These are phyloP conservation scores for Verticillium nubilum DNA, from an alignment of 2,329 filamentous ascomycete genomes.

Conservation along the genomic window DNA sequence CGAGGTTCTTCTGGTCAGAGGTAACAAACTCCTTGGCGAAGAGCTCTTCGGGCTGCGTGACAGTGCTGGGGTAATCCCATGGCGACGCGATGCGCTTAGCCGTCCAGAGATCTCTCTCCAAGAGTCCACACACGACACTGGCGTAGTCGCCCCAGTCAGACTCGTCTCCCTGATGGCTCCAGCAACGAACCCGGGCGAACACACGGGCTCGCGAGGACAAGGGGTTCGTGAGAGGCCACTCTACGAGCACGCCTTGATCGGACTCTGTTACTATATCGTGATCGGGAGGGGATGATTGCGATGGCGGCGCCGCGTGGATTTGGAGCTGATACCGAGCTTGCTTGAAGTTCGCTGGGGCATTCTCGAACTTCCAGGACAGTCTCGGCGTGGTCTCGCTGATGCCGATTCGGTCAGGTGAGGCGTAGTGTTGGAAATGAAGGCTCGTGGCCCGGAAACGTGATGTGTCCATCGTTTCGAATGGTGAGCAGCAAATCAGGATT, in stretches of 20 bases:
- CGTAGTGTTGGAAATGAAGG: slow-evolving; percentile 32
- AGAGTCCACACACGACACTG: background rate
- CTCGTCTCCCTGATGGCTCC: background rate
- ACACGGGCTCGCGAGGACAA: background rate
- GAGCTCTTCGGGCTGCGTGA: background rate
- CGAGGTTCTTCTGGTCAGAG: background rate
- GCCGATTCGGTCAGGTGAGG: slow-evolving; percentile 25
- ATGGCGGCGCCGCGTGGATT: background rate
- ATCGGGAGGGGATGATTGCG: background rate
- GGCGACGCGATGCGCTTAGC: background rate
- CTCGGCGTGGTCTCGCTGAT: slow-evolving; percentile 36
- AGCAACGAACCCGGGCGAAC: background rate
- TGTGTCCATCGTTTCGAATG: no score
- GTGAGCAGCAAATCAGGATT: no score
- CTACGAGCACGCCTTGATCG: background rate
- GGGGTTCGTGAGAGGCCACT: background rate
- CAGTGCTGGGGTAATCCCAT: background rate
- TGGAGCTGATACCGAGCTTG: slow-evolving; percentile 37
- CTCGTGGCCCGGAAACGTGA: background rate
- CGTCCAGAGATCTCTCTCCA: background rate
- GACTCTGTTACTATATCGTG: background rate
- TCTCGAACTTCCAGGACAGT: slow-evolving; percentile 39
- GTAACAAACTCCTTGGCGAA: slow-evolving; percentile 28
- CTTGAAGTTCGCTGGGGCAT: slow-evolving; percentile 29
- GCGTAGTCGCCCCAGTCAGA: background rate